Conservation (phyloP, 306 rosid species). For the Ceratonia siliqua region DNA sequence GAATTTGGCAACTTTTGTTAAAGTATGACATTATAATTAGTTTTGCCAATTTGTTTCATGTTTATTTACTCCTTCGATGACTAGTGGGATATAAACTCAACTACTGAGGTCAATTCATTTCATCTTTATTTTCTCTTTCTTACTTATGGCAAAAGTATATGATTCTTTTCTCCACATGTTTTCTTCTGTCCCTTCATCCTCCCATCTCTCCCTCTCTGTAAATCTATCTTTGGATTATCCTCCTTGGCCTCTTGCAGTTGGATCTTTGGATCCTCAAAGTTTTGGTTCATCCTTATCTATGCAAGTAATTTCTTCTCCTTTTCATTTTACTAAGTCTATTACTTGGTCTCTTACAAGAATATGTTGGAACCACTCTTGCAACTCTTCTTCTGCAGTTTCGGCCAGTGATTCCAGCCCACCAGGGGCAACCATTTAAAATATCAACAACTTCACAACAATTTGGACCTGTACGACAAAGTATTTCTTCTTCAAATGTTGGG, state of each 20-base stretch:
- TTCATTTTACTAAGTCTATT: slow-evolving; percentile 2
- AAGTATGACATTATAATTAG: too few relatives aligned
- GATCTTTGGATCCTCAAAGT: slow-evolving; percentile 47
- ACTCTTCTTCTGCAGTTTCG: slow-evolving; percentile 62
- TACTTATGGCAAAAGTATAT: neutral
- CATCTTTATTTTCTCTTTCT: neutral
- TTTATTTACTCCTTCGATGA: too few relatives aligned
- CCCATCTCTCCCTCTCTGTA: neutral
- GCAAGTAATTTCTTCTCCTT: slow-evolving; percentile 28
- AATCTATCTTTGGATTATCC: slow-evolving; percentile 26
- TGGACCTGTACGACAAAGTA: slow-evolving; percentile 70
- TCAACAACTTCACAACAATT: slow-evolving; percentile 69
- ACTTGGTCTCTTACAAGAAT: slow-evolving; percentile 11
- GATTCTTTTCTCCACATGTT: neutral
- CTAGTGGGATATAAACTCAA: neutral
- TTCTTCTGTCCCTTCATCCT: neutral
- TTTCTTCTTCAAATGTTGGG: slow-evolving; percentile 65
- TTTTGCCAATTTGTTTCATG: too few relatives aligned
- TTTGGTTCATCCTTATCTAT: slow-evolving; percentile 39
- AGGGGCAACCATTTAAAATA: slow-evolving; percentile 72
- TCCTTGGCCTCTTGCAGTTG: slow-evolving; percentile 37
- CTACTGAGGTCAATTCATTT: neutral
- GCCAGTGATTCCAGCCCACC: slow-evolving; percentile 72
- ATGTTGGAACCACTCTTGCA: slow-evolving; percentile 29
- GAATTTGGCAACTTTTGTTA: too few relatives aligned